Conservation (phyloP, 345 rosid species). For the Mallotus nudiflorus region DNA sequence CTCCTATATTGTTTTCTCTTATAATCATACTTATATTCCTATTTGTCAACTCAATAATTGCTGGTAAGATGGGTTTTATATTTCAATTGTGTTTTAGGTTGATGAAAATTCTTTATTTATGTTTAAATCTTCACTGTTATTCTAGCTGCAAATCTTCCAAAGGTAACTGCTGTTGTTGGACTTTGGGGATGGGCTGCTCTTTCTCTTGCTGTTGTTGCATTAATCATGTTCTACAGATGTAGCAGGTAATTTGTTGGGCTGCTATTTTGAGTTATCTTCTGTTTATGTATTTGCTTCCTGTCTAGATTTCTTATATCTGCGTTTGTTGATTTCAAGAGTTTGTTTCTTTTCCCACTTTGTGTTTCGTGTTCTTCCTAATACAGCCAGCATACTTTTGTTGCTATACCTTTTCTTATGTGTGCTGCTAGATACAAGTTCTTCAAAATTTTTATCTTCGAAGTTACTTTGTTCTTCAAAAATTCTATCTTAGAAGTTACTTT, state of each 20-base stretch:
- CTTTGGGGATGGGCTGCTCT: slow-evolving; percentile 79
- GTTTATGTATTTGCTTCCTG: not conserved
- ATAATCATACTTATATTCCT: slow-evolving; percentile 52
- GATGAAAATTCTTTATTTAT: slow-evolving; percentile 14
- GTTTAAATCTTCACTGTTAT: slow-evolving; percentile 26
- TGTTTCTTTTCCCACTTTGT: not conserved
- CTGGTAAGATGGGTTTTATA: slow-evolving; percentile 41
- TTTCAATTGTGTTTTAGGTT: not conserved
- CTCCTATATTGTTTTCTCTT: slow-evolving; percentile 61
- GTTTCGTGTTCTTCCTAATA: not conserved
- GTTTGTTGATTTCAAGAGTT: not conserved
- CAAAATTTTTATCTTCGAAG: not conserved
- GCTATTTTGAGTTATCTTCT: slow-evolving; percentile 15
- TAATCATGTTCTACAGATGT: slow-evolving; percentile 66
- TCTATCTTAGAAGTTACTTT: not conserved
- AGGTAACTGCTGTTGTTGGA: slow-evolving; percentile 80
- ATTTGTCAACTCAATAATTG: slow-evolving; percentile 71
- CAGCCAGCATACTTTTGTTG: too few relatives aligned
- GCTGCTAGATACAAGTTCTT: slow-evolving; percentile 1
- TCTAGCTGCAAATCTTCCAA: slow-evolving; percentile 75
- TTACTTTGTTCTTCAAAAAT: slow-evolving; percentile 6
- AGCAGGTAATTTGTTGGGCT: slow-evolving; percentile 59
- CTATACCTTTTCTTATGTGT: not conserved
- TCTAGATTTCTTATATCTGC: not conserved
- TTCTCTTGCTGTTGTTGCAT: slow-evolving; percentile 58